Percentiles rank a stretch among this genome's conserved stretches.
Conservation (phyloP, 1,284 basidiomycete species). For the Entoloma clypeatum region DNA sequence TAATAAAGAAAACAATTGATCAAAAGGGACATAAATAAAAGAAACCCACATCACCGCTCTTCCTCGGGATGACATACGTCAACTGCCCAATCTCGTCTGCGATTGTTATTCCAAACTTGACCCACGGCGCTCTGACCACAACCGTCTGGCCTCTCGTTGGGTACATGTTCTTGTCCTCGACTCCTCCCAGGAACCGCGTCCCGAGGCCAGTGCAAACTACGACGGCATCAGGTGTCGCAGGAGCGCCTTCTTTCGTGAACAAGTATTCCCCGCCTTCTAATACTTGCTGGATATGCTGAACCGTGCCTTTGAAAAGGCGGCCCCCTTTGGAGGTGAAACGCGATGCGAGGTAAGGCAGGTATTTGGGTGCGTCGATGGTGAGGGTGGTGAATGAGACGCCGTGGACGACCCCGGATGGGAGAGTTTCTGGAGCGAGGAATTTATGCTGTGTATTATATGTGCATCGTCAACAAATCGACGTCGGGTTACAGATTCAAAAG, state of each 20-base stretch:
- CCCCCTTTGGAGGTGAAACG: slow-evolving; percentile 64
- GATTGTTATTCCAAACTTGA: slow-evolving; percentile 57
- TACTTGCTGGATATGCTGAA: slow-evolving; percentile 66
- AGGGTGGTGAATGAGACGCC: slow-evolving; percentile 62
- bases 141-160: slow-evolving; percentile 89
- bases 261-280: slow-evolving; percentile 52
- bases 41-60: slow-evolving; percentile 56
- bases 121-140: slow-evolving; percentile 71
- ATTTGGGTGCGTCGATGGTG: slow-evolving; percentile 65
- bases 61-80: slow-evolving; percentile 70
- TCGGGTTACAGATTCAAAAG: background rate
- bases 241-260: slow-evolving; percentile 29
- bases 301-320: slow-evolving; percentile 45
- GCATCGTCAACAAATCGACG: no score
- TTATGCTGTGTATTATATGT: no score
- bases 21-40: slow-evolving; percentile 11
- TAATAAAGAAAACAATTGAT: slow-evolving; percentile 2
- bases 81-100: slow-evolving; percentile 44
- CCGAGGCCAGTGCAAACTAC: slow-evolving; percentile 67
- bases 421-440: slow-evolving; percentile 40
- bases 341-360: slow-evolving; percentile 63
- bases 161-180: slow-evolving; percentile 71
- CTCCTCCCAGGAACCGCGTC: slow-evolving; percentile 71
- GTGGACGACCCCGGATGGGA: slow-evolving; percentile 39
- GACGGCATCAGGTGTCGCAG: slow-evolving; percentile 45